Conservation (phyloP, 352 stramenopile genomes). For the Elongisporangium undulatum region DNA sequence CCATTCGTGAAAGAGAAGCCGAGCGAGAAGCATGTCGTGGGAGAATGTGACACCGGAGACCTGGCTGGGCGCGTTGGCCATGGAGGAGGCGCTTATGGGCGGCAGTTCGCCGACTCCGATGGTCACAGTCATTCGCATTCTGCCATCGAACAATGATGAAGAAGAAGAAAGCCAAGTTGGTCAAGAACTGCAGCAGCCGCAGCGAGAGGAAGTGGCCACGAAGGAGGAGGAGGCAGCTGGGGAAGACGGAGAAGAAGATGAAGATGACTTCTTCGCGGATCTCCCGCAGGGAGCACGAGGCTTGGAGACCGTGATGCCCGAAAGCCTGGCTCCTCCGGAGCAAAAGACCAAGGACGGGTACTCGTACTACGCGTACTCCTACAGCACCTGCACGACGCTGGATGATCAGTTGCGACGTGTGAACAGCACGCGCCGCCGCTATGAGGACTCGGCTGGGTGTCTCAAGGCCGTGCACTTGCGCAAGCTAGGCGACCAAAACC, state of each 20-base stretch:
- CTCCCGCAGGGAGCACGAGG: constrained; percentile 36
- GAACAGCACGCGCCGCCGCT: constrained; percentile 56
- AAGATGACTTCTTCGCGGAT: constrained; percentile 45
- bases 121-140: neutral
- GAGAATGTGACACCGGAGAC: constrained; percentile 41
- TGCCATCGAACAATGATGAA: neutral
- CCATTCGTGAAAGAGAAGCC: neutral
- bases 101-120: constrained; percentile 10
- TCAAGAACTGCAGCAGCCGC: neutral
- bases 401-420: constrained; percentile 40
- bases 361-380: constrained; percentile 58
- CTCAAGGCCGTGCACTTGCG: constrained; percentile 65
- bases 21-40: constrained; percentile 36
- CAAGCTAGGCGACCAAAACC: constrained; percentile 25
- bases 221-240: constrained; percentile 4
- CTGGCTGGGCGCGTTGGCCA: constrained; percentile 39
- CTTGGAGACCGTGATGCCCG: constrained; percentile 41
- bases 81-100: constrained; percentile 48
- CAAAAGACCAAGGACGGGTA: constrained; percentile 40
- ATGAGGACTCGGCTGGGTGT: constrained; percentile 52
- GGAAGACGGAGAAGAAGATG: constrained; percentile 2
- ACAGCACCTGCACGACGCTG: constrained; percentile 51
- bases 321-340: constrained; percentile 19
- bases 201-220: constrained; percentile 18
- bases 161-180: constrained; percentile 1